Evolutionary conservation across 805 yeast genomes (phyloP).

Genomic region (Teunomyces atbi): DNA sequence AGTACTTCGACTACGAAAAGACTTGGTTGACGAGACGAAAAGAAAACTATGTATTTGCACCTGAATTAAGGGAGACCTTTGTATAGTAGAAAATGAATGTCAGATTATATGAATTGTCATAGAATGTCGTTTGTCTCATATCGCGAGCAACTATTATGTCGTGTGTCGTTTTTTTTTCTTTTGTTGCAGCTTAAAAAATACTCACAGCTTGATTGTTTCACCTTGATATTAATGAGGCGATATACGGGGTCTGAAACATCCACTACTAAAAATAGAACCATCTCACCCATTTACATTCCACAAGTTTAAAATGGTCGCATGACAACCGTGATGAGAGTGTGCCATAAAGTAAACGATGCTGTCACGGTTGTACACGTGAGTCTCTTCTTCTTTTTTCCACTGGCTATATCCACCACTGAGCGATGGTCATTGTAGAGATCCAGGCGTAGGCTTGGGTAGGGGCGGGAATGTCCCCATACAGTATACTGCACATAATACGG

Average conservation of each 20-base stretch:
- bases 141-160: background rate
- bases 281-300: no score
- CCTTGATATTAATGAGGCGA: background rate
- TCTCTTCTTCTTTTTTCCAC: no score
- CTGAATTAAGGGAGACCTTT: constrained; percentile 30
- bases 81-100: background rate
- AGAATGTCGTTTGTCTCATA: background rate
- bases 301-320: no score
- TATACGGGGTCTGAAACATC: background rate
- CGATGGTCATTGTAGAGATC: no score
- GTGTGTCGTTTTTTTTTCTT: background rate
- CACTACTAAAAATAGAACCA: background rate
- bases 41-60: constrained; percentile 36
- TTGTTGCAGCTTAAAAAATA: no score
- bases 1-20: constrained; percentile 80
- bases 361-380: no score
- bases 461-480: no score
- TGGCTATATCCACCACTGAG: no score
- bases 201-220: background rate
- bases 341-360: no score
- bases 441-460: no score
- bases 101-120: background rate
- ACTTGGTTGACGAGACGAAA: constrained; percentile 50
- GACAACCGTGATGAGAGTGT: no score
- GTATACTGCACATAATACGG: no score